Evolutionary conservation across 2,329 filamentous ascomycete genomes (phyloP).

Genomic region (Aspergillus fumigatus): DNA sequence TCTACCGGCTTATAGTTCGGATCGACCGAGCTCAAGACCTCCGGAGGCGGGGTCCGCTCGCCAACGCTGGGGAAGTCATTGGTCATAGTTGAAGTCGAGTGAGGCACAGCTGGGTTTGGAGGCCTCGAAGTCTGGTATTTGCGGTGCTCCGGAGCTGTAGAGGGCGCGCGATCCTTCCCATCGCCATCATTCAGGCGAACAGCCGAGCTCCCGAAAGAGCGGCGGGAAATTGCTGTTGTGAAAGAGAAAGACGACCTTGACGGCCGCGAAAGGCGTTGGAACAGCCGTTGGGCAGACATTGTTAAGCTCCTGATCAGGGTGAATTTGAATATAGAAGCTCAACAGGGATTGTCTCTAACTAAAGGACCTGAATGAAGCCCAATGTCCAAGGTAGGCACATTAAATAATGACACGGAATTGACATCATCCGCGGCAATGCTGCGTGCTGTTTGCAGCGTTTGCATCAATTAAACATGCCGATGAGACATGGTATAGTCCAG

Average conservation of each 20-base stretch:
- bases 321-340: background rate
- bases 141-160: constrained; percentile 52
- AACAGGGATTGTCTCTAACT: too few relatives aligned
- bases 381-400: background rate
- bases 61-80: constrained; percentile 61
- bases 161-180: constrained; percentile 48
- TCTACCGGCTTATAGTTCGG: constrained; percentile 56
- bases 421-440: constrained; percentile 33
- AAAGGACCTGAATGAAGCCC: background rate
- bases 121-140: constrained; percentile 54
- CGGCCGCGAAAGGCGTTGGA: constrained; percentile 44
- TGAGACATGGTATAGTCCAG: background rate
- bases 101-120: constrained; percentile 59
- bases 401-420: constrained; percentile 25
- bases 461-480: constrained; percentile 14
- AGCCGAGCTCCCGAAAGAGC: constrained; percentile 30
- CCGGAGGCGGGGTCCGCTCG: constrained; percentile 53
- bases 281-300: constrained; percentile 47
- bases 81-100: constrained; percentile 59
- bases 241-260: constrained; percentile 21
- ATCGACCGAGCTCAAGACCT: constrained; percentile 55
- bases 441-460: constrained; percentile 35
- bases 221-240: constrained; percentile 21
- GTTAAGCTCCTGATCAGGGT: constrained; percentile 5
- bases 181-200: constrained; percentile 38